Base-by-base conservation (phyloP, 2,329 filamentous ascomycete species). In the Parasarocladium wereldwijsianum region DNA sequence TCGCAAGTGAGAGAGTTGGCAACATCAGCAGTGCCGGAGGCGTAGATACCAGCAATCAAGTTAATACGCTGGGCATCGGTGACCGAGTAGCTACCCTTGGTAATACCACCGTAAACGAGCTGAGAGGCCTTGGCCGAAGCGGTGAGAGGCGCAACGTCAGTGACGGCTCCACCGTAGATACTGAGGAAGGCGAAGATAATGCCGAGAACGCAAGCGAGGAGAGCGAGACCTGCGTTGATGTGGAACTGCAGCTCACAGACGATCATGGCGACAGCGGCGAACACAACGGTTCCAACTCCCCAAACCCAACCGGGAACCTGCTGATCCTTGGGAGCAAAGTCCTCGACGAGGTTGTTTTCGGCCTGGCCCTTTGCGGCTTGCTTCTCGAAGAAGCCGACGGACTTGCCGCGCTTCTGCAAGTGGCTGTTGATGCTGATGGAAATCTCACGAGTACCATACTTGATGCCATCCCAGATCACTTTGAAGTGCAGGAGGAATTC, bases 51-150 rank as follows among this genome's bases (percentile, higher is more conserved):
- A 24, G 73, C 73, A 18, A 76, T 62, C 17, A 79, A 51, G 55
- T 80, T 80, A 51, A 79, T 62, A 29, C 61, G 57, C 51, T 78
- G 75, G 1, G 73, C 70, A 11, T 65, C 49, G 6, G 51, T 40
- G 32, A 66, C 38, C 2, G 50, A 42, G 49, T 63, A 66, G 38
- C 62, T 53, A 34, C 65, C 57, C 37, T 64, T 60, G 20, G 73
- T 77, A 17, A 72, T 71, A 29, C 66, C 74, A 38, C 74, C 74
- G 26, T 76, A 71, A 32, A 80, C 62, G 33, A 79, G 66, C 54
- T 79, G 75, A 2, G 71, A 75, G 4, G 74, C 74, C 51, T 79
- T 80, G 39, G 72, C 64, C 1, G 70, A 70, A 4, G 75, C 71
- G 3, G 74, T 78, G 3, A 79, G 55, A 1, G 75, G 75, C 0